Conservation (phyloP, 306 rosid species). For the Sesbania bispinosa region DNA sequence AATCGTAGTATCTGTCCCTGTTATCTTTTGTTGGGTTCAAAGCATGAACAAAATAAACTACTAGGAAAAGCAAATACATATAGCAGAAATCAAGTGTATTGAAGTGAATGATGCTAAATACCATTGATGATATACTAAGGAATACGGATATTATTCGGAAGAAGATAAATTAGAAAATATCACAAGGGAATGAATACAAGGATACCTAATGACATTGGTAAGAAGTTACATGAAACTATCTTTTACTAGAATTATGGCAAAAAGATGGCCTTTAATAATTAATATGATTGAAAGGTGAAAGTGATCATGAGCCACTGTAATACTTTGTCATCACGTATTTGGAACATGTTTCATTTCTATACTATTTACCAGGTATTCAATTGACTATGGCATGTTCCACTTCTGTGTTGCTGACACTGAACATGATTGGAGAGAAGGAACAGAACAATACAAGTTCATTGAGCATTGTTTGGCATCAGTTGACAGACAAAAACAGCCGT, state of each 20-base stretch:
- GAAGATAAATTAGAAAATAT: too few relatives aligned
- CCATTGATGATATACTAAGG: too few relatives aligned
- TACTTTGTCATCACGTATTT: too few relatives aligned
- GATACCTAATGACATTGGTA: not conserved
- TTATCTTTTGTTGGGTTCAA: not conserved
- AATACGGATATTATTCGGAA: not conserved
- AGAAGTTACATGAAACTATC: not conserved
- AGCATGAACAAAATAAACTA: not conserved
- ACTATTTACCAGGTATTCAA: constrained; percentile 54
- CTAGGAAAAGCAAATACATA: not conserved
- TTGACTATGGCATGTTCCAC: constrained; percentile 91
- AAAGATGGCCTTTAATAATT: not conserved
- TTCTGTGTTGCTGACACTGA: constrained; percentile 91
- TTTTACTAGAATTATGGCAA: not conserved
- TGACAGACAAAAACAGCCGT: constrained; percentile 93
- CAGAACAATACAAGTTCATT: constrained; percentile 77
- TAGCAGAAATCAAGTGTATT: not conserved
- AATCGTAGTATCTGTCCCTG: not conserved
- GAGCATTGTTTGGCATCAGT: constrained; percentile 80
- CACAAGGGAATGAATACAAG: too few relatives aligned
- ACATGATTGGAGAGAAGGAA: constrained; percentile 89
- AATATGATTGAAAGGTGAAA: not conserved
- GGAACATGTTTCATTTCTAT: constrained; percentile 1
- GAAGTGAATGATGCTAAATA: not conserved
- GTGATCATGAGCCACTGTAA: not conserved